These are phyloP conservation scores for Pistacia atlantica DNA, from an alignment of 345 rosid genomes.

Conservation along the genomic window DNA sequence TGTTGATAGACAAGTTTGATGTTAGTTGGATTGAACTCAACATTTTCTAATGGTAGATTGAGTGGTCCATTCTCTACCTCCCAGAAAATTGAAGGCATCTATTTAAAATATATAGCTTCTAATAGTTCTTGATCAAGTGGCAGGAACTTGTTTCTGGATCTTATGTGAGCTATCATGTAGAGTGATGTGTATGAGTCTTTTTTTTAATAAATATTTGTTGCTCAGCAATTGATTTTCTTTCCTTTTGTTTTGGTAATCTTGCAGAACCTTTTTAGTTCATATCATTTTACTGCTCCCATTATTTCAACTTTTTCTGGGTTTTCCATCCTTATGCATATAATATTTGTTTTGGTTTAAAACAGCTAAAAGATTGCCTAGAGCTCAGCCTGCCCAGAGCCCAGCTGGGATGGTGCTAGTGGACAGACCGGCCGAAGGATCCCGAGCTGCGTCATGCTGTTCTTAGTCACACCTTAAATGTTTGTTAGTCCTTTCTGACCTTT, in stretches of 20 bases:
- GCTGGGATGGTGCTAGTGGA: slow-evolving; percentile 52
- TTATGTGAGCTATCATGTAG: too few relatives aligned
- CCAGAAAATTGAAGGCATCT: too few relatives aligned
- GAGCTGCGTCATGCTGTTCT: slow-evolving; percentile 53
- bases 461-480: neutral
- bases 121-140: too few relatives aligned
- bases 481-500: neutral
- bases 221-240: too few relatives aligned
- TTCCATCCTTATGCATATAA: neutral
- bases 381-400: slow-evolving; percentile 61
- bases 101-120: too few relatives aligned
- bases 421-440: slow-evolving; percentile 37
- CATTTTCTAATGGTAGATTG: too few relatives aligned
- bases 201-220: too few relatives aligned
- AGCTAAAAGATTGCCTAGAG: slow-evolving; percentile 66
- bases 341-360: slow-evolving; percentile 19
- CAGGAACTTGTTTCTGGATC: too few relatives aligned
- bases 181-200: too few relatives aligned
- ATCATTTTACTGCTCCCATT: neutral
- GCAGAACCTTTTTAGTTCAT: neutral
- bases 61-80: too few relatives aligned
- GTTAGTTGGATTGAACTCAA: too few relatives aligned
- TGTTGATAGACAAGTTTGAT: too few relatives aligned
- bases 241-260: neutral
- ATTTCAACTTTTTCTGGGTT: neutral